These are phyloP conservation scores for Fusarium vanettenii DNA, from an alignment of 2,329 filamentous ascomycete genomes.

Conservation along the genomic window DNA sequence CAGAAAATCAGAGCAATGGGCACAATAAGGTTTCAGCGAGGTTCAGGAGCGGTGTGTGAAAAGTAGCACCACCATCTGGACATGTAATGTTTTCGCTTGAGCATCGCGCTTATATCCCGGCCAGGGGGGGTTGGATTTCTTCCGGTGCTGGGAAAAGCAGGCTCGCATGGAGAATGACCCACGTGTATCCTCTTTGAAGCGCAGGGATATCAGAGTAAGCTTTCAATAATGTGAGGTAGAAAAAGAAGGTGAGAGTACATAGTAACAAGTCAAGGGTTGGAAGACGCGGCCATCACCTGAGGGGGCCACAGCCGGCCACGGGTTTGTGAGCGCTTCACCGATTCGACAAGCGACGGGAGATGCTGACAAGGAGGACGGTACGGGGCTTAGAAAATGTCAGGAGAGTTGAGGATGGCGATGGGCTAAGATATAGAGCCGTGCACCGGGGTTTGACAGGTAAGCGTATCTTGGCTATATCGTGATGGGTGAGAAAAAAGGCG, in stretches of 20 bases:
- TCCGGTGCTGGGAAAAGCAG: slow-evolving; percentile 17
- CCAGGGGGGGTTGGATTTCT: background rate
- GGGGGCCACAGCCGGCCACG: slow-evolving; percentile 7
- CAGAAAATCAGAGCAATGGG: slow-evolving; percentile 15
- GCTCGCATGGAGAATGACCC: slow-evolving; percentile 18
- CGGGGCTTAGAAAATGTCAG: slow-evolving; percentile 11
- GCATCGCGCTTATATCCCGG: background rate
- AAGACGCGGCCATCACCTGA: slow-evolving; percentile 32
- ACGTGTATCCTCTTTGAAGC: slow-evolving; percentile 11
- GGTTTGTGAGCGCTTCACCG: slow-evolving; percentile 22
- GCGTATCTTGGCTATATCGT: slow-evolving; percentile 14
- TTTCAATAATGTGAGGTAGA: slow-evolving; percentile 1
- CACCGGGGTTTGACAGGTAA: slow-evolving; percentile 4
- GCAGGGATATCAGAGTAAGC: background rate
- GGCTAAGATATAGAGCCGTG: slow-evolving; percentile 6
- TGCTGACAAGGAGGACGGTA: slow-evolving; percentile 1
- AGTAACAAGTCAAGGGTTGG: background rate
- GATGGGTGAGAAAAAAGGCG: slow-evolving; percentile 23
- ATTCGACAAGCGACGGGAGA: slow-evolving; percentile 25
- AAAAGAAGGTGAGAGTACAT: slow-evolving; percentile 1
- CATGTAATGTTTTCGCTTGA: background rate
- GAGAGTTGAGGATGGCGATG: slow-evolving; percentile 17
- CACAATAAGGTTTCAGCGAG: slow-evolving; percentile 11
- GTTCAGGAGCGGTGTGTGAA: slow-evolving; percentile 26
- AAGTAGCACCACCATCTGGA: slow-evolving; percentile 3